Conservation (phyloP, 345 rosid species). For the Excoecaria cochinchinensis region DNA sequence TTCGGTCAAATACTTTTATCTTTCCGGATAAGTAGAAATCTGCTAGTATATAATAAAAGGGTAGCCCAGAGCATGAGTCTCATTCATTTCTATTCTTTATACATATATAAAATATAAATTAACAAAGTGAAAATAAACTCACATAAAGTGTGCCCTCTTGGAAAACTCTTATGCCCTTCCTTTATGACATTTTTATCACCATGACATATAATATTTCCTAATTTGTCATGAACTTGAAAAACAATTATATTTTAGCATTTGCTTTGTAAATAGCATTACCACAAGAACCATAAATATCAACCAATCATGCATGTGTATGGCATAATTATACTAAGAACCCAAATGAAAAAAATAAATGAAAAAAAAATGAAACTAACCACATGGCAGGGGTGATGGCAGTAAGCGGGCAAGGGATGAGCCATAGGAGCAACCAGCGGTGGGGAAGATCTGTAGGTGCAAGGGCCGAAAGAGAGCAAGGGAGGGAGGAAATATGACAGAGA, state of each 20-base stretch:
- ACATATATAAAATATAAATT: background rate
- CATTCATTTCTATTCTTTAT: background rate
- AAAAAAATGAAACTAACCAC: too few species aligned
- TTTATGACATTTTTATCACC: constrained; percentile 61
- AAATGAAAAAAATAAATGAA: too few species aligned
- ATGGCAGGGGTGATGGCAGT: too few species aligned
- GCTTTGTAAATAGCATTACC: constrained; percentile 14
- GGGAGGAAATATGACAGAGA: too few species aligned
- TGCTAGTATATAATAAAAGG: background rate
- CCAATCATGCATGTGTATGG: constrained; percentile 85
- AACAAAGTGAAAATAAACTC: constrained; percentile 20
- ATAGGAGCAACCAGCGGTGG: too few species aligned
- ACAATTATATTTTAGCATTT: background rate
- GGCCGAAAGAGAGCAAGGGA: too few species aligned
- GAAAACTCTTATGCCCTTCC: constrained; percentile 95
- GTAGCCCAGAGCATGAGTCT: too few species aligned
- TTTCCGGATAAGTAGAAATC: constrained; percentile 44
- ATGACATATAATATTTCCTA: constrained; percentile 72
- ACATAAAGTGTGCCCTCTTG: constrained; percentile 89
- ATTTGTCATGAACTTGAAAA: constrained; percentile 57
- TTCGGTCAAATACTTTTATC: constrained; percentile 38
- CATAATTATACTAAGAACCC: too few species aligned
- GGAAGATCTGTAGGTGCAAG: too few species aligned
- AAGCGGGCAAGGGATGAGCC: too few species aligned
- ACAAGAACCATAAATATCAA: constrained; percentile 60